A percentile compares a stretch with the other conserved stretches of the same genome.
phyloP scores from a whole-genome alignment of 331 rosid genomes.

The Malus hybrid region DNA sequence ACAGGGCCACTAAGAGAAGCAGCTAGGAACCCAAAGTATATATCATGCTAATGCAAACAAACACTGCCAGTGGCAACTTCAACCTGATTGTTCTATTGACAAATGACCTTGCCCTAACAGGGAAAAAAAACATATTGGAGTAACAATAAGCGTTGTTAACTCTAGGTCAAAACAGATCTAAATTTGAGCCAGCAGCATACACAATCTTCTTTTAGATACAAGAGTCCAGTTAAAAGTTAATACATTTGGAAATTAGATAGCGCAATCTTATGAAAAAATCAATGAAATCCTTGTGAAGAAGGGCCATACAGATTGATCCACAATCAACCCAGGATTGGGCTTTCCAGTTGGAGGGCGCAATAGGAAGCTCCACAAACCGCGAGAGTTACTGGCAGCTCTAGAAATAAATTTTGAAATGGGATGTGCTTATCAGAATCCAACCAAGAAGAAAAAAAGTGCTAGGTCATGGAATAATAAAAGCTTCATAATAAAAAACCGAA shows the following conservation, averaged over 20 bases:
- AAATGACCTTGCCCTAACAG: background rate
- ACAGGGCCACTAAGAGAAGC: background rate
- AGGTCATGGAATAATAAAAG: background rate
- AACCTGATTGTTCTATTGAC: background rate
- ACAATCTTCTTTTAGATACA: background rate
- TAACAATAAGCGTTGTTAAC: background rate
- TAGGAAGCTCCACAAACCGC: slow-evolving; percentile 60
- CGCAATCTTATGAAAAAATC: background rate
- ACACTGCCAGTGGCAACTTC: background rate
- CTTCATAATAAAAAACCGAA: slow-evolving; percentile 2
- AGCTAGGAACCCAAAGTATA: background rate
- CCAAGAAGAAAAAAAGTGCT: background rate
- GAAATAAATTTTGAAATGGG: slow-evolving; percentile 4
- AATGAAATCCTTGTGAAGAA: slow-evolving; percentile 6
- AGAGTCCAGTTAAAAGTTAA: background rate
- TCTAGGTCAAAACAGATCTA: background rate
- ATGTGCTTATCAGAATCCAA: background rate
- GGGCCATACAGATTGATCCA: slow-evolving; percentile 45
- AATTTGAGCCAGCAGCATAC: background rate
- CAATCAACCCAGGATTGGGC: slow-evolving; percentile 38
- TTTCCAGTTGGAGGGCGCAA: slow-evolving; percentile 40
- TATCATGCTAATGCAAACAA: background rate
- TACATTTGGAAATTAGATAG: background rate
- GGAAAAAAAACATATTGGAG: background rate
- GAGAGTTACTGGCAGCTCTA: slow-evolving; percentile 41